Conservation (phyloP, 495 filamentous ascomycete species). For the Podospora conica region DNA sequence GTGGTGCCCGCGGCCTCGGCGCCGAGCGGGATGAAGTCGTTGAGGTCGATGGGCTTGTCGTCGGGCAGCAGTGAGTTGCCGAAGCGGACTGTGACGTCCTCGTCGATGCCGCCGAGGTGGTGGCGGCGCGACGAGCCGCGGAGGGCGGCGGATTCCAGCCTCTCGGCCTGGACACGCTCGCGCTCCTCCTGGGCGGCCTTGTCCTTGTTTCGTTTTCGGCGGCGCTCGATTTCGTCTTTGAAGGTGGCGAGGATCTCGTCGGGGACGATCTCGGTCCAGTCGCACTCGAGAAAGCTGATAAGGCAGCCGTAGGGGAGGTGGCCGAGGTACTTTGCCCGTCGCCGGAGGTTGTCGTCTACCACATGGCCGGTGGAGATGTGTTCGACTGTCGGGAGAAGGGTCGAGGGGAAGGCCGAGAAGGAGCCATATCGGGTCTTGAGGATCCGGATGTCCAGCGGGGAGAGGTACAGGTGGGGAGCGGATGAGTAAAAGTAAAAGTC, state of each 20-base stretch:
- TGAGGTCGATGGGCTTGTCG: slow-evolving; percentile 33
- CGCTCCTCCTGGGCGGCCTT: slow-evolving; percentile 89
- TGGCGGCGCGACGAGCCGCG: slow-evolving; percentile 33
- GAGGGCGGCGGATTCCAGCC: slow-evolving; percentile 56
- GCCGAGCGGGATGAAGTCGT: slow-evolving; percentile 64
- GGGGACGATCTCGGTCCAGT: slow-evolving; percentile 88
- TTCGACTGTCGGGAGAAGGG: slow-evolving; percentile 84
- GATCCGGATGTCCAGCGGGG: slow-evolving; percentile 91
- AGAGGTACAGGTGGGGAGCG: slow-evolving; percentile 85
- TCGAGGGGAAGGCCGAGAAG: slow-evolving; percentile 79
- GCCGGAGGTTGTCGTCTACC: slow-evolving; percentile 82
- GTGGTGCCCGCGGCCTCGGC: slow-evolving; percentile 31
- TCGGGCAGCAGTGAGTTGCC: slow-evolving; percentile 16
- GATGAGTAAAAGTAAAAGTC: slow-evolving; percentile 87
- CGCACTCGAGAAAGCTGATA: slow-evolving; percentile 89
- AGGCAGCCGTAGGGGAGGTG: slow-evolving; percentile 92
- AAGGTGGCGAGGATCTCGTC: slow-evolving; percentile 70
- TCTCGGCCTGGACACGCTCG: slow-evolving; percentile 80
- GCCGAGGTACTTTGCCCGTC: slow-evolving; percentile 80
- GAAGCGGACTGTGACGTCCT: slow-evolving; percentile 30
- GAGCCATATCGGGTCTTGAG: slow-evolving; percentile 82
- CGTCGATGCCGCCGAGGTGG: slow-evolving; percentile 30
- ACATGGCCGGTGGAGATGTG: slow-evolving; percentile 86
- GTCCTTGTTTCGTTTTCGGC: slow-evolving; percentile 73
- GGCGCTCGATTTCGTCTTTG: slow-evolving; percentile 65